Base-by-base conservation (phyloP, 768 basidiomycete genomes). In the Wakefieldia striispora region DNA sequence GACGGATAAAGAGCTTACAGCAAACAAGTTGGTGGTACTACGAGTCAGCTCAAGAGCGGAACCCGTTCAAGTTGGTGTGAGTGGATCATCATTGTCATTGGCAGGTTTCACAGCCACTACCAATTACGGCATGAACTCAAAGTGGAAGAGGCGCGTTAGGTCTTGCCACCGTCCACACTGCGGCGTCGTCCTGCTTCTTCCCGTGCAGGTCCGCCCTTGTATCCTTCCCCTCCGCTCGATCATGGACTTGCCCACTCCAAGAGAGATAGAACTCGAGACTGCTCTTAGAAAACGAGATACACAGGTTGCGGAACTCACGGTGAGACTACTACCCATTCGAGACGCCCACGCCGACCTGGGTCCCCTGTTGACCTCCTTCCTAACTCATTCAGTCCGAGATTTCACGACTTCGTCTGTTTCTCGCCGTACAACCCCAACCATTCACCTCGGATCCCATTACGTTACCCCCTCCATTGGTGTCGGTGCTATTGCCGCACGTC, bases 231-330 rank as follows among this genome's bases (percentile, higher is more conserved):
- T 61, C 50, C 17, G 56, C 49, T 31, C 50, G 50, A 42, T 48
- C 63, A 88, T 89, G 86, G 80, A 82, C 52, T 70, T 89, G 29
- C 91, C 90, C 19, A 78, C 84, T 39, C 70, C 81, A 45, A 78
- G 90, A 66, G 88, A 92, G 70, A 74, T 90, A 53, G 88, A 91
- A 66, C 82, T 93, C 36, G 91, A 93, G 69, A 77, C 81, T 24
- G 75, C 87, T 13, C 72, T 92, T n/a, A 76, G 88, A 58, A 78
- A 84, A 63, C 79, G 87, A 62, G 88, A 93, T 68, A 73, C 74
- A 47, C 85, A 89, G 64, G 70, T 91, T 43, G 72, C 78, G 44
- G 79, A 86, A 62, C 80, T 91, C 56, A 84, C 76, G 59, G 91
- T 90, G 68, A 70, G 85, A 74, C 45, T 36, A 16, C 41, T 50